A percentile compares a stretch with the other conserved stretches of the same genome.
Evolutionary conservation across 2,329 filamentous ascomycete genomes (phyloP).

Genomic region (Alternaria consortialis): DNA sequence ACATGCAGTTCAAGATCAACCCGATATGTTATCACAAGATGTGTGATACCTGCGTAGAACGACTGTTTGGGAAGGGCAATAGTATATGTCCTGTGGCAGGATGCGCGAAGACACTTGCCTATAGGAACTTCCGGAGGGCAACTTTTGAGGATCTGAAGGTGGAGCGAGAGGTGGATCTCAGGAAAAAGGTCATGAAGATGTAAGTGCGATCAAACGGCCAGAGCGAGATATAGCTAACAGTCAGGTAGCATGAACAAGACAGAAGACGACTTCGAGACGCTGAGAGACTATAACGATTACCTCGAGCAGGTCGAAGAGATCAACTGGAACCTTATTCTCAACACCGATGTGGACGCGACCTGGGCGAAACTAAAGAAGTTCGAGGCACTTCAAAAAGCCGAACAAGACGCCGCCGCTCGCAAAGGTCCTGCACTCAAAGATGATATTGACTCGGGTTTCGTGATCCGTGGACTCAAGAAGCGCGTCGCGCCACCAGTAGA

Average conservation of each 20-base stretch:
- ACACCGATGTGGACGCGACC: constrained; percentile 71
- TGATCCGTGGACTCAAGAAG: constrained; percentile 83
- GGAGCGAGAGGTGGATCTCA: constrained; percentile 93
- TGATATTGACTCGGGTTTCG: constrained; percentile 50
- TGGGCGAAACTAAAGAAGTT: constrained; percentile 71
- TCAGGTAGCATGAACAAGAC: constrained; percentile 78
- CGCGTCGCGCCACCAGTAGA: constrained; percentile 68
- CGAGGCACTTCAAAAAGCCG: constrained; percentile 73
- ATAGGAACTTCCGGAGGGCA: constrained; percentile 82
- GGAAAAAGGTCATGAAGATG: constrained; percentile 74
- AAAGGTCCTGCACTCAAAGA: constrained; percentile 62
- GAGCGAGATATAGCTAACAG: constrained; percentile 11
- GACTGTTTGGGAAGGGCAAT: constrained; percentile 90
- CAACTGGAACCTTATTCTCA: constrained; percentile 85
- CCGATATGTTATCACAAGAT: constrained; percentile 99
- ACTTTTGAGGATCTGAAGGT: constrained; percentile 90
- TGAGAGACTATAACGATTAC: constrained; percentile 90
- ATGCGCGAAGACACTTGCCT: constrained; percentile 86
- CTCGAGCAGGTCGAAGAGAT: constrained; percentile 91
- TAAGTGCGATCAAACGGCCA: constrained; percentile 40
- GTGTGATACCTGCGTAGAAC: constrained; percentile 95
- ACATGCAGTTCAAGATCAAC: constrained; percentile 96
- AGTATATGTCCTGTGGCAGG: constrained; percentile 91
- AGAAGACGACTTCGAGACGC: constrained; percentile 88
- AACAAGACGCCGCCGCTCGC: constrained; percentile 52